Conservation (phyloP, 371 early-diverging fungal species). For the Umbelopsis sp. region DNA sequence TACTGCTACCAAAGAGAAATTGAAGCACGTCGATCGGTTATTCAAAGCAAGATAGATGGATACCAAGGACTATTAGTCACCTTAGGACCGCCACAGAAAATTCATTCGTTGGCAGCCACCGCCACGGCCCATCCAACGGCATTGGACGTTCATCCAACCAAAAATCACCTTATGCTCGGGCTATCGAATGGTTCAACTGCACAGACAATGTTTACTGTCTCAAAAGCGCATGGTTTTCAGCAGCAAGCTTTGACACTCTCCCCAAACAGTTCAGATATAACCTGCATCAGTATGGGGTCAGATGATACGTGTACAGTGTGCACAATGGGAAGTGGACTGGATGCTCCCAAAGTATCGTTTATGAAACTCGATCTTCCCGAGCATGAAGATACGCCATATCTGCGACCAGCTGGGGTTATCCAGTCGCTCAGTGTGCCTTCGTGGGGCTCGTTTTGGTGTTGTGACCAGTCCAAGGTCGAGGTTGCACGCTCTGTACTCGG, state of each 20-base stretch:
- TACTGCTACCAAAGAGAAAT: neutral
- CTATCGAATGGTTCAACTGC: neutral
- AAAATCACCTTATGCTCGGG: neutral
- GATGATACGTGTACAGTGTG: neutral
- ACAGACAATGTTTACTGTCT: neutral
- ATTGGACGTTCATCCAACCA: neutral
- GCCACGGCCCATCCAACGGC: constrained; percentile 2
- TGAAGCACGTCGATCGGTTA: neutral
- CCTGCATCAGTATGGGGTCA: constrained; percentile 3
- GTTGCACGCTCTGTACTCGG: neutral
- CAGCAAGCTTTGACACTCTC: neutral
- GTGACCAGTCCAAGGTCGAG: neutral
- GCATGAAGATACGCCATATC: neutral
- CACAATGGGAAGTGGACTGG: constrained; percentile 3
- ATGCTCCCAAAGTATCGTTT: neutral
- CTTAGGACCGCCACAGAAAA: neutral
- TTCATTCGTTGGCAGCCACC: constrained; percentile 3
- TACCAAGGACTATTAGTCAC: neutral
- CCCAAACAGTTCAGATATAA: neutral
- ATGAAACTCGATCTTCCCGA: neutral
- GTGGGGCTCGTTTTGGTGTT: constrained; percentile 4
- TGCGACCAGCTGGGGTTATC: neutral
- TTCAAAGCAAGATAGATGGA: neutral
- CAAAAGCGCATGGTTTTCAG: neutral
- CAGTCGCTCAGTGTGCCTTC: neutral